Base-by-base conservation (phyloP, 805 yeast genomes). In the Priceomyces melissophilus region DNA sequence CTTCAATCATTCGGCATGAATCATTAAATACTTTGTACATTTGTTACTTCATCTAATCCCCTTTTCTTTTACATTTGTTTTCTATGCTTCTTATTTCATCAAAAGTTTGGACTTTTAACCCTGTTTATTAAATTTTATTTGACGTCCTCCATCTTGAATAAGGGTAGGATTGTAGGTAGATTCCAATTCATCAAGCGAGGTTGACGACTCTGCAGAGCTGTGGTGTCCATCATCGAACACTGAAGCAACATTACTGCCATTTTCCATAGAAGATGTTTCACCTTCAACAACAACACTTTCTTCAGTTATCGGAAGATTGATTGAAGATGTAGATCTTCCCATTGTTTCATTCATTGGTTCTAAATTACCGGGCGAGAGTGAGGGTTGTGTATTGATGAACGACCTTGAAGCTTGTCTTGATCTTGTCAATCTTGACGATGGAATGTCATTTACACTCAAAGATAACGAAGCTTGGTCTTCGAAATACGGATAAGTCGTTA, bases 191-290 rank as follows among this genome's bases (percentile, higher is more conserved):
- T 66, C 72, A 39, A 64, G 47, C 17, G 71, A 64, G 9, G 67
- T 60, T 12, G 61, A 52, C 13, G 71, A 63, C 2, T 68, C 58
- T 8, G 64, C 47, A 11, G 65, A 55, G 34, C 67, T 58, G 26
- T 52, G 44, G 17, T 50, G 49, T 15, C 54, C 65, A 23, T 43
- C 54, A 15, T 60, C 63, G 53, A 69, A 69, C 3, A 69, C 70
- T 30, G 71, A 65, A 17, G 67, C 67, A n/a, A 67, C 49, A 10
- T 67, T 61, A 40, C 67, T 60, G 40, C 58, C 57, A 33, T 66
- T 70, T 29, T 67, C 40, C 35, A 43, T 29, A 3, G 46, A 53
- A 10, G 67, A 62, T 8, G 59, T 39, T 33, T 48, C 58, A 10
- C 45, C 52, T 23, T 54, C 57, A 10, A 45, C 45, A 33, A 48